Conservation (phyloP, 139 green algal genomes). For the Chara braunii region DNA sequence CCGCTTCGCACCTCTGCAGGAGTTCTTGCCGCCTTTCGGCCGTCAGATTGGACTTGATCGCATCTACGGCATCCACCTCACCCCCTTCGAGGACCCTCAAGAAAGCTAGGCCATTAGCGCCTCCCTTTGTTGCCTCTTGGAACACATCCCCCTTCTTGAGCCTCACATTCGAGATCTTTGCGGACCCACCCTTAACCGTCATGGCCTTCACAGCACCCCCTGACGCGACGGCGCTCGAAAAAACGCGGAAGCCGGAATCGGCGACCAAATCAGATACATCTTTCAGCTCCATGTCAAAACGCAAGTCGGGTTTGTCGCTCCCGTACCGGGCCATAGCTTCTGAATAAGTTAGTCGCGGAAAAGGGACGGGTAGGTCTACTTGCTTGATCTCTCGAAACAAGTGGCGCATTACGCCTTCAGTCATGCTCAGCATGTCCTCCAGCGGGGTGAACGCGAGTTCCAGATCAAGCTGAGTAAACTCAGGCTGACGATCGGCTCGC, state of each 20-base stretch:
- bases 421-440: slow-evolving; percentile 72
- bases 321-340: slow-evolving; percentile 80
- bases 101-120: slow-evolving; percentile 61
- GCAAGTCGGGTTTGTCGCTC: slow-evolving; percentile 60
- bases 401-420: slow-evolving; percentile 63
- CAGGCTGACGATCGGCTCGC: slow-evolving; percentile 85
- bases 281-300: slow-evolving; percentile 71
- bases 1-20: slow-evolving; percentile 12
- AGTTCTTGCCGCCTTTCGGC: background rate
- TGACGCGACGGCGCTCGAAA: slow-evolving; percentile 56
- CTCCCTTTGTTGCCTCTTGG: slow-evolving; percentile 55
- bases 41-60: slow-evolving; percentile 7
- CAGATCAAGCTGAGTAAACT: slow-evolving; percentile 98
- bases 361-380: slow-evolving; percentile 54
- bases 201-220: slow-evolving; percentile 78
- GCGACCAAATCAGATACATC: slow-evolving; percentile 52
- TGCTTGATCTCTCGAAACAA: slow-evolving; percentile 49
- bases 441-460: slow-evolving; percentile 85
- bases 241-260: slow-evolving; percentile 75
- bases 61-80: slow-evolving; percentile 12
- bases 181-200: slow-evolving; percentile 62
- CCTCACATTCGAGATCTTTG: slow-evolving; percentile 55
- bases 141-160: slow-evolving; percentile 54
- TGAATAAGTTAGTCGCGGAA: slow-evolving; percentile 77
- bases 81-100: slow-evolving; percentile 53